Conservation (phyloP, 2,329 filamentous ascomycete species). For the Colletotrichum trifolii region DNA sequence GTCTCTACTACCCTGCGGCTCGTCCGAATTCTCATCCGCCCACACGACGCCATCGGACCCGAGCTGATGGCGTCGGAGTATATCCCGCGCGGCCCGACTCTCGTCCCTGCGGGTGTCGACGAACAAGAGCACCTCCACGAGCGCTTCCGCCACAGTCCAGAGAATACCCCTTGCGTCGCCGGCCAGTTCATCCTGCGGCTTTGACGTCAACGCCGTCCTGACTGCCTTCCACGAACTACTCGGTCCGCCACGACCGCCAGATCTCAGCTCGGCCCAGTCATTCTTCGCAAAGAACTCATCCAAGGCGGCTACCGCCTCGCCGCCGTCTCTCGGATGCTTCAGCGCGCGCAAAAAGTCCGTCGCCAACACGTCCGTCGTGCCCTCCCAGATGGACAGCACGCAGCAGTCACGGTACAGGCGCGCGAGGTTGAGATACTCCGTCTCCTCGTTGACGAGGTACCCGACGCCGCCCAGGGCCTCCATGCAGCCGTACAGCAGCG, state of each 20-base stretch:
- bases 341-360: conserved; percentile 47
- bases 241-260: conserved; percentile 38
- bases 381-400: conserved; percentile 77
- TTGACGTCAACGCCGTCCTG: conserved; percentile 49
- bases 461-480: conserved; percentile 74
- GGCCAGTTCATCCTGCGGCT: conserved; percentile 52
- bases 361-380: conserved; percentile 77
- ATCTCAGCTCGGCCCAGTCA: background rate
- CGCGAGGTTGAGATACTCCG: conserved; percentile 71
- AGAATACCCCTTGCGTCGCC: conserved; percentile 58
- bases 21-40: background rate
- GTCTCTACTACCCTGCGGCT: background rate
- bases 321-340: conserved; percentile 56
- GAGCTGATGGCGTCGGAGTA: conserved; percentile 42
- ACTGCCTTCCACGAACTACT: conserved; percentile 52
- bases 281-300: conserved; percentile 50
- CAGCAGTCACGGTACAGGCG: conserved; percentile 72
- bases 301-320: conserved; percentile 53
- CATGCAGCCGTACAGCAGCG: conserved; percentile 67
- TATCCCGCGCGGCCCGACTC: conserved; percentile 49
- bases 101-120: conserved; percentile 53
- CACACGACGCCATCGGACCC: conserved; percentile 36
- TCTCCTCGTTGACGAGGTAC: conserved; percentile 72
- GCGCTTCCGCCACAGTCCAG: conserved; percentile 55
- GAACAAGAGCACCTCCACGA: conserved; percentile 56